phyloP scores from a whole-genome alignment of 2,329 filamentous ascomycete species.

The Sclerotinia subarctica region DNA sequence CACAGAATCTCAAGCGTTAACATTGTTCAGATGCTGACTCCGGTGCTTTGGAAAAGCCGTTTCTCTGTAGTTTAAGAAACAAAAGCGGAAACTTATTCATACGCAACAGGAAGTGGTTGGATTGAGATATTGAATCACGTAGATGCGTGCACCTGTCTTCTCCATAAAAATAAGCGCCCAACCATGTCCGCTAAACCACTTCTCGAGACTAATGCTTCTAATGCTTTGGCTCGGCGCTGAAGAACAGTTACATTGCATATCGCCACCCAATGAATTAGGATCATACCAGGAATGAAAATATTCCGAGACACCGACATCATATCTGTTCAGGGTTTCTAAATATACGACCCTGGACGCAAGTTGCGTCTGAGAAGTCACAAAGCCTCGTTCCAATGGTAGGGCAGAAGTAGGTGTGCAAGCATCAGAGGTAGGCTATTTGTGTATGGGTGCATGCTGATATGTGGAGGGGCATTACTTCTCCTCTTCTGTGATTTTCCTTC shows the following conservation, averaged over 20 bases:
- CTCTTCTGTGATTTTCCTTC: not conserved
- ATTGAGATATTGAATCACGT: no score
- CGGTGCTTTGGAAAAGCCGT: no score
- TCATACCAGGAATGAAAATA: not conserved
- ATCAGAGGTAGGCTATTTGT: not conserved
- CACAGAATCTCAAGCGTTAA: not conserved
- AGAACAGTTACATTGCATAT: slow-evolving; percentile 7
- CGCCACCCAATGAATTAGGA: not conserved
- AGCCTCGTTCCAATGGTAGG: slow-evolving; percentile 11
- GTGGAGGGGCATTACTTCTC: not conserved
- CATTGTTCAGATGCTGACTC: no score
- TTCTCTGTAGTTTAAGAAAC: no score
- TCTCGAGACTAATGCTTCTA: not conserved
- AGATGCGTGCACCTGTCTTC: not conserved
- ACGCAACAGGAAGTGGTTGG: no score
- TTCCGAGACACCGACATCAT: not conserved
- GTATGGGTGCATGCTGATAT: not conserved
- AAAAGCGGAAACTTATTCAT: no score
- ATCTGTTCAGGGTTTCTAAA: not conserved
- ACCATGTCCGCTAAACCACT: not conserved
- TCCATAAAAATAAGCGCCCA: not conserved
- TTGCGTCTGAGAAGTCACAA: not conserved
- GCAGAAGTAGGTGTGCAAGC: slow-evolving; percentile 4
- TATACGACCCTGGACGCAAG: not conserved
- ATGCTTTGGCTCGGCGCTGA: not conserved